A percentile compares a stretch with the other conserved stretches of the same genome.
Evolutionary conservation across 495 filamentous ascomycete species (phyloP).

Genomic region (Penicillium odoratum): DNA sequence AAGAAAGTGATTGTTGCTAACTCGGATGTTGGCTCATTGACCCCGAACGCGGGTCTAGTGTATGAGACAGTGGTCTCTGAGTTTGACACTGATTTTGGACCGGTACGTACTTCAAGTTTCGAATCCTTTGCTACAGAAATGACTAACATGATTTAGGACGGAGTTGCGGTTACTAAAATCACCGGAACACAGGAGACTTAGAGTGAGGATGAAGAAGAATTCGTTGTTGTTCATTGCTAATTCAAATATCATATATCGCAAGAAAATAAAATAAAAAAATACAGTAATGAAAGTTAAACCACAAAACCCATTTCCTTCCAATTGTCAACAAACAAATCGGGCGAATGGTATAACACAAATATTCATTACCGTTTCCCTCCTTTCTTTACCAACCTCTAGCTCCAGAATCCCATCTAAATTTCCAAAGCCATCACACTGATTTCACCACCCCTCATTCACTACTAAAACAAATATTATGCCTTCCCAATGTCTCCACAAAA

Average conservation of each 20-base stretch:
- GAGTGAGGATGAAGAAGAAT: neutral
- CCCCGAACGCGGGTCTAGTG: neutral
- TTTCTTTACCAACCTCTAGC: too few species aligned
- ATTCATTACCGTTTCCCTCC: too few species aligned
- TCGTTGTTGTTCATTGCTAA: too few species aligned
- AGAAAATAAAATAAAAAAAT: neutral
- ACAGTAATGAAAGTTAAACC: neutral
- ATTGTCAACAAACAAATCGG: too few species aligned
- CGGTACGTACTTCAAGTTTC: neutral
- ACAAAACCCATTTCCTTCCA: neutral
- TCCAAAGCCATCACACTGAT: neutral
- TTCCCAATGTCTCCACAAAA: neutral
- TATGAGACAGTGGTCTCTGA: neutral
- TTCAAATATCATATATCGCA: neutral
- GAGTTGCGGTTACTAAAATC: neutral
- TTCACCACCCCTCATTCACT: neutral
- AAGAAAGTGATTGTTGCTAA: neutral
- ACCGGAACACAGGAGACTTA: neutral
- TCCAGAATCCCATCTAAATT: too few species aligned
- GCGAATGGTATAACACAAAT: too few species aligned
- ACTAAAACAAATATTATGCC: neutral
- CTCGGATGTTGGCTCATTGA: neutral
- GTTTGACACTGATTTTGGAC: neutral
- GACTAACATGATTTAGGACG: neutral
- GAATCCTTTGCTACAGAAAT: neutral